Percentiles rank a stretch among this genome's conserved stretches.
These are phyloP conservation scores for Blastobotrys raffinosifermentans DNA, from an alignment of 1,139 yeast genomes.

Conservation along the genomic window DNA sequence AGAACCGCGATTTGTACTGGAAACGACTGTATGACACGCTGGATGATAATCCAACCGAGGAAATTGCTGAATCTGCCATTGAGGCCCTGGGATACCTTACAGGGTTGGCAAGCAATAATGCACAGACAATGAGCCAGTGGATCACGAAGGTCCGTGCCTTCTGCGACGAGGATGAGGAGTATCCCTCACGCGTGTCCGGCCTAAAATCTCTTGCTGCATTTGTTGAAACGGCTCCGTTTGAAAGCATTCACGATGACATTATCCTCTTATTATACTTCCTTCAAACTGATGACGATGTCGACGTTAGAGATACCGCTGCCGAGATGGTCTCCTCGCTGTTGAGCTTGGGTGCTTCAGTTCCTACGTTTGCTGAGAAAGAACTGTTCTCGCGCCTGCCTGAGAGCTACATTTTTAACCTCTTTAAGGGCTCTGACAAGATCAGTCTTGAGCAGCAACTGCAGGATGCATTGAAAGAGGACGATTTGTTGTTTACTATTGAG, in stretches of 20 bases:
- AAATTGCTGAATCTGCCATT: conserved; percentile 42
- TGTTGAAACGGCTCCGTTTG: conserved; percentile 9
- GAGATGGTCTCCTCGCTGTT: conserved; percentile 19
- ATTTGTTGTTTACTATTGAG: conserved; percentile 44
- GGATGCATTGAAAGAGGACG: conserved; percentile 18
- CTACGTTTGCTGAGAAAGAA: conserved; percentile 30
- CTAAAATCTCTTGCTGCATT: conserved; percentile 40
- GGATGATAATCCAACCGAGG: conserved; percentile 36
- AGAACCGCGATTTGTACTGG: conserved; percentile 16
- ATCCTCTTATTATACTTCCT: conserved; percentile 35
- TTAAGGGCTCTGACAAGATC: conserved; percentile 4
- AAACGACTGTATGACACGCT: conserved; percentile 27
- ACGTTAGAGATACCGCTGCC: conserved; percentile 24
- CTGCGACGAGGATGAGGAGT: conserved; percentile 41
- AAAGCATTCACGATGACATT: conserved; percentile 10
- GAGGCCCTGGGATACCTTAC: conserved; percentile 46
- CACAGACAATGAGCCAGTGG: conserved; percentile 27
- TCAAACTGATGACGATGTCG: conserved; percentile 57
- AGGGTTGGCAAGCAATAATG: conserved; percentile 15
- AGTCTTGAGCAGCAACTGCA: conserved; percentile 15
- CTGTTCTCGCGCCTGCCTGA: conserved; percentile 11
- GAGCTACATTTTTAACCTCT: not conserved
- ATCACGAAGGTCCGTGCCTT: conserved; percentile 29
- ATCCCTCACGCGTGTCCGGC: conserved; percentile 44
- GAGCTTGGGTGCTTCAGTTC: conserved; percentile 23